Base-by-base conservation (phyloP, 257 asterid genomes). In the Plantago elongata region DNA sequence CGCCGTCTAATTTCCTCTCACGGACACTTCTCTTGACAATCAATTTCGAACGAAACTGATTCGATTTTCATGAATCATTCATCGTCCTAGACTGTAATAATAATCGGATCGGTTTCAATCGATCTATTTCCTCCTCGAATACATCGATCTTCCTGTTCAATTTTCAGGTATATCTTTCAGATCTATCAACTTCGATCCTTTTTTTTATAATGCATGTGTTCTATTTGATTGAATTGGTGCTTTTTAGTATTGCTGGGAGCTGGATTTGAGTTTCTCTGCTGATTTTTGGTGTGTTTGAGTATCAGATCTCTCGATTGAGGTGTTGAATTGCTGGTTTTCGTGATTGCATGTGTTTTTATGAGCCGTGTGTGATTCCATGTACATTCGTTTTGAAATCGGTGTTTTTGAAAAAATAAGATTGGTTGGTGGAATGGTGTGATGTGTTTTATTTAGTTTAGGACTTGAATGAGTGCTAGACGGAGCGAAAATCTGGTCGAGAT, bases 161-260 rank as follows among this genome's bases (percentile, higher is more conserved):
- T 69, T 62, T 74, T 54, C 22, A 64, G 77, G 83, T 80, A 61
- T 46, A 12, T 45, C 29, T 34, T 48, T 57, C 77, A 74, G 86
- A 80, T 80, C 83, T 77, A 63, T 64, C 43, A 69, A 54, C 5
- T 29, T 65, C 38, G 56, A 73, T 71, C 67, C 71, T 62, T 62
- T 47, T 47, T 60, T n/a, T 54, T 8, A 62, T 50, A 54, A 71
- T 62, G 76, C 76, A 56, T 64, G 78, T 44, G 51, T 59, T 60
- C 61, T 65, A 47, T 68, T 74, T 45, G 37, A 18, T 22, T 61
- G 60, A 45, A 63, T 72, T 51, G n/a, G 63, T 48, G 40, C 40
- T 34, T 66, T 29, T 16, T 3, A 55, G 62, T 60, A 63, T 62
- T 50, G 62, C 42, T 51, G 43, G 3, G 5, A 34, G 40, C 40